Evolutionary conservation across 257 asterid genomes (phyloP).

Genomic region (Dorcoceras hygrometricum): DNA sequence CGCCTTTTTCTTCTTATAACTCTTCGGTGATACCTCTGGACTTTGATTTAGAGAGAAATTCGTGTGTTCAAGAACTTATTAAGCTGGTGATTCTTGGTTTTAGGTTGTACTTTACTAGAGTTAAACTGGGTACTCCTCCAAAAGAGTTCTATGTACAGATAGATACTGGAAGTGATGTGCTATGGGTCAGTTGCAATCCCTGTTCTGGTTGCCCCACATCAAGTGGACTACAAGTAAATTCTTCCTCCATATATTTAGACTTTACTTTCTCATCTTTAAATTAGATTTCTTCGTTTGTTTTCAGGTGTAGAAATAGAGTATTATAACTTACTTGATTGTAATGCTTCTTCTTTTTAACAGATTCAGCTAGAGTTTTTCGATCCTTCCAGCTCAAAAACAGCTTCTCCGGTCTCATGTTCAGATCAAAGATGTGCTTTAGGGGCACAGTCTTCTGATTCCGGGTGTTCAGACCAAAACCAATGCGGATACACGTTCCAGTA

Average conservation of each 20-base stretch:
- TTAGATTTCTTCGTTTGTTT: not conserved
- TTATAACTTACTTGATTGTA: not conserved
- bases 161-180: constrained; percentile 96
- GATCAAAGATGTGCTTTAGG: constrained; percentile 75
- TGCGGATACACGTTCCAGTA: constrained; percentile 87
- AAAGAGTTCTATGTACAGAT: constrained; percentile 91
- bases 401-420: constrained; percentile 63
- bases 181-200: constrained; percentile 89
- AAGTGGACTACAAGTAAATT: constrained; percentile 82
- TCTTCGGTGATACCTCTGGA: not conserved
- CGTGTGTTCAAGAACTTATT: not conserved
- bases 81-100: constrained; percentile 24
- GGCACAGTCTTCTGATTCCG: constrained; percentile 55
- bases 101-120: constrained; percentile 88
- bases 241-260: not conserved
- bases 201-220: constrained; percentile 92
- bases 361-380: constrained; percentile 81
- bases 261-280: not conserved
- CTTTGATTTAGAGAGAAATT: not conserved
- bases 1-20: not conserved
- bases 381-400: constrained; percentile 71
- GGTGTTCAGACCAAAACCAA: constrained; percentile 55
- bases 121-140: constrained; percentile 83
- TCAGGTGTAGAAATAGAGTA: not conserved
- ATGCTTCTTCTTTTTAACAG: constrained; percentile 35